Conservation (phyloP, 352 stramenopile species). For the Phytophthora pini region DNA sequence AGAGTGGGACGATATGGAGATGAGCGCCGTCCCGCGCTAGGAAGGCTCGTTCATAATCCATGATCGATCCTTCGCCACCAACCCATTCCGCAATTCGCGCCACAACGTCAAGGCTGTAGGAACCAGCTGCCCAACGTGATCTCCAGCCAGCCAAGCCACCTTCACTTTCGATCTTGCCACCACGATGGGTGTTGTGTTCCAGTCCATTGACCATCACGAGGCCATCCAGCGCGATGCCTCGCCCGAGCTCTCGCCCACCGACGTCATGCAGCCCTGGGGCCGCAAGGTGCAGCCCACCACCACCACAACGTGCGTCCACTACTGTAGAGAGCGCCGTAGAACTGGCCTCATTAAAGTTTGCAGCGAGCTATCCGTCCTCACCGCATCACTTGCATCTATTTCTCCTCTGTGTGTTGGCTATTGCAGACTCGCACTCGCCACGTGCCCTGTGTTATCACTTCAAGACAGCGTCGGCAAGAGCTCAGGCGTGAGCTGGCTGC, state of each 20-base stretch:
- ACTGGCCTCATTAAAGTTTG: conserved; percentile 18
- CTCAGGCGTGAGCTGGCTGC: conserved; percentile 7
- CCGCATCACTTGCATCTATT: conserved; percentile 11
- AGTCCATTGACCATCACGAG: conserved; percentile 28
- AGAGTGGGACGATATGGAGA: conserved; percentile 17
- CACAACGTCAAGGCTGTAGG: conserved; percentile 14
- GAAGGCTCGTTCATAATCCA: too few species aligned
- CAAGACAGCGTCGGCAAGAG: conserved; percentile 18
- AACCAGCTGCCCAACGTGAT: conserved; percentile 15
- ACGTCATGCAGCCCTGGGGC: conserved; percentile 35
- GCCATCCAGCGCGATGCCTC: conserved; percentile 17
- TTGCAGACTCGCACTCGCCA: conserved; percentile 21
- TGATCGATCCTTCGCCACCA: conserved; percentile 17
- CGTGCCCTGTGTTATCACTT: conserved; percentile 24
- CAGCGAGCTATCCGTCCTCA: conserved; percentile 11
- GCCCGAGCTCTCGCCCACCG: conserved; percentile 25
- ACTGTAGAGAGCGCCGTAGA: background rate
- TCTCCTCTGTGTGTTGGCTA: conserved; percentile 1
- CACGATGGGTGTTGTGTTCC: conserved; percentile 32
- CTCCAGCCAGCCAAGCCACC: conserved; percentile 5
- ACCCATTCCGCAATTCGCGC: conserved; percentile 24
- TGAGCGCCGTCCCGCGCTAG: conserved; percentile 12
- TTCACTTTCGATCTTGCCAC: conserved; percentile 12
- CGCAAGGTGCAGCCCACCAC: conserved; percentile 20
- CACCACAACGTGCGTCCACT: conserved; percentile 25